Evolutionary conservation across 441 rosid genomes (phyloP), one percentile per base, ranked within the genome.

Genomic region (Erodium moschatum): DNA sequence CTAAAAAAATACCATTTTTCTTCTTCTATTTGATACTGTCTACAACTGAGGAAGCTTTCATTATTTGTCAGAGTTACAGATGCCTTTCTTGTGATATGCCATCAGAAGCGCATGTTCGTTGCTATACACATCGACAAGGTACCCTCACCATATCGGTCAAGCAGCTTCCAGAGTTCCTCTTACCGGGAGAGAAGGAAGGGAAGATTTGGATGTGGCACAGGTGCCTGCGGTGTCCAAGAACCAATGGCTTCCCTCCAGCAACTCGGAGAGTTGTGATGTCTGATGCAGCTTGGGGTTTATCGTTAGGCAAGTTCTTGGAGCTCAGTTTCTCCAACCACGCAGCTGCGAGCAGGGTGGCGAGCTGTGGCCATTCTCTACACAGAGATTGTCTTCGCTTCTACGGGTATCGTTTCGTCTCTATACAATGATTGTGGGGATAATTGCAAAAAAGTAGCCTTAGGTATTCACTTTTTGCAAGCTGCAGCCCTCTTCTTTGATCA

Each of bases 171-270:
- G 95, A 89, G 66, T 70, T 84, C 69, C 81, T 85, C 67, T 76
- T 95, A 76, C 90, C 90, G 11, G 98, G 99, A 72, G 97, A 92
- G 79, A 86, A 74, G 81, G 99, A 87, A 61, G 98, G 98, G 63
- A 95, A 86, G 79, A 89, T 95, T 77, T 95, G 99, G 99, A 92
- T 95, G 99, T 95, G 99, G 99, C 99, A 95, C 76, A 82, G 98
- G 80, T 95, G 99, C 83, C 78, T 95, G 72, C 86, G 78, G 69
- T 95, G 99, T 75, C 96, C 96, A 21, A 84, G 93, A 68, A 75
- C 67, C 71, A 81, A 81, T 20, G 89, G 95, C 72, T 89, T 87
- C 77, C 99, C 99, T 74, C 98, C 96, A 12, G 93, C 98, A 15
- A 95, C 99, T 75, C 82, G 82, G 64, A 87, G 99, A 73, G 83